Evolutionary conservation across 441 rosid genomes (phyloP).

Genomic region (Brassica hybrid): DNA sequence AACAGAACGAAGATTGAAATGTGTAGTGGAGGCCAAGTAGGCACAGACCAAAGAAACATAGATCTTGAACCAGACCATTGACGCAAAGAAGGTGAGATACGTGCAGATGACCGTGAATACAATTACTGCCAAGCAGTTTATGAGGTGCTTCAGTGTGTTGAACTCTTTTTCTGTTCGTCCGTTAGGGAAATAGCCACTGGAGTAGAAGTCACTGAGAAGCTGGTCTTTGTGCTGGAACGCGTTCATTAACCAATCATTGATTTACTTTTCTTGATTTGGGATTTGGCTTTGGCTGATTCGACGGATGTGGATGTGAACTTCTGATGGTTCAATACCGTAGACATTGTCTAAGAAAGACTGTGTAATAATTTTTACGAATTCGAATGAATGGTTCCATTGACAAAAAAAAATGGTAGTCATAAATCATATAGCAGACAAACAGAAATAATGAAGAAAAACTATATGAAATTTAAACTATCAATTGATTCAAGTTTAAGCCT

Average conservation of each 20-base stretch:
- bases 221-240: slow-evolving; percentile 66
- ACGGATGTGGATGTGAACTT: too few relatives aligned
- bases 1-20: slow-evolving; percentile 48
- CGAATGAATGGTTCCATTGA: neutral
- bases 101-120: slow-evolving; percentile 56
- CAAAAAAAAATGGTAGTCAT: neutral
- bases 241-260: slow-evolving; percentile 65
- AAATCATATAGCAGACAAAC: neutral
- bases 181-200: slow-evolving; percentile 44
- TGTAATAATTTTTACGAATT: neutral
- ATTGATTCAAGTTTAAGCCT: too few relatives aligned
- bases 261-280: slow-evolving; percentile 55
- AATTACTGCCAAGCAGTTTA: slow-evolving; percentile 56
- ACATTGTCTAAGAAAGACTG: neutral
- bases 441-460: slow-evolving; percentile 29
- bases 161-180: slow-evolving; percentile 58
- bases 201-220: slow-evolving; percentile 66
- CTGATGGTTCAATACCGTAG: too few relatives aligned
- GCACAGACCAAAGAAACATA: slow-evolving; percentile 65
- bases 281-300: too few relatives aligned
- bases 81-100: slow-evolving; percentile 68
- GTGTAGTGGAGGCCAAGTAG: slow-evolving; percentile 70
- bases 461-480: too few relatives aligned
- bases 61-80: slow-evolving; percentile 59
- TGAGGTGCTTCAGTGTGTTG: slow-evolving; percentile 57